Evolutionary conservation across 2,329 filamentous ascomycete species (phyloP).

Genomic region (Scedosporium minutisporum): DNA sequence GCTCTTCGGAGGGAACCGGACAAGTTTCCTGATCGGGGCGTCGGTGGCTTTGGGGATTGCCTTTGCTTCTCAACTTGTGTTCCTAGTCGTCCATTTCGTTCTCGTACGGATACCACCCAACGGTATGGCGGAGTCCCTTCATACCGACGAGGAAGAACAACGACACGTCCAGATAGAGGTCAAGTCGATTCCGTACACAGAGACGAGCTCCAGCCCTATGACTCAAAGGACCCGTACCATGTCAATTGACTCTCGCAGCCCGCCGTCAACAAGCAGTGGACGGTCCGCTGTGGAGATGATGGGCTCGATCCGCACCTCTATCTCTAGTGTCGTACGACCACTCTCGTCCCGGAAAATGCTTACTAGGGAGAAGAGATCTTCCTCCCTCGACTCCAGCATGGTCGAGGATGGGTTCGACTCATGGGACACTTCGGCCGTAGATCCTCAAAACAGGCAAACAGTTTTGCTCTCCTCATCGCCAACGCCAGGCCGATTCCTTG

Average conservation of each 20-base stretch:
- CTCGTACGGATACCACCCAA: slow-evolving; percentile 21
- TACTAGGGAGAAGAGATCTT: slow-evolving; percentile 29
- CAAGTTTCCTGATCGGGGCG: slow-evolving; percentile 31
- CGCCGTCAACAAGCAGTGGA: slow-evolving; percentile 35
- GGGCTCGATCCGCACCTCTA: slow-evolving; percentile 37
- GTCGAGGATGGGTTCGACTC: slow-evolving; percentile 59
- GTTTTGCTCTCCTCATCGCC: slow-evolving; percentile 40
- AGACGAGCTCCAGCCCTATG: slow-evolving; percentile 20
- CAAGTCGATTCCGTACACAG: slow-evolving; percentile 44
- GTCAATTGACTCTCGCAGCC: slow-evolving; percentile 28
- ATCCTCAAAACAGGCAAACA: slow-evolving; percentile 49
- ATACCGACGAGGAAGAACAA: slow-evolving; percentile 22
- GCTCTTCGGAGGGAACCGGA: slow-evolving; percentile 22
- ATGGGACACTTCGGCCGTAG: slow-evolving; percentile 64
- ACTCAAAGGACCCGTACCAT: slow-evolving; percentile 16
- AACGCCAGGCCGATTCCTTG: slow-evolving; percentile 43
- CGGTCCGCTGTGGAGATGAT: slow-evolving; percentile 35
- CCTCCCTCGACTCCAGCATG: slow-evolving; percentile 39
- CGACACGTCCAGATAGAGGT: slow-evolving; percentile 25
- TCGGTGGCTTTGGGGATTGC: slow-evolving; percentile 35
- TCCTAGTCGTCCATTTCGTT: slow-evolving; percentile 35
- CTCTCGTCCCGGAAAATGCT: slow-evolving; percentile 47
- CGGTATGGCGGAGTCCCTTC: slow-evolving; percentile 18
- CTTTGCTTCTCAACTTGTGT: slow-evolving; percentile 37
- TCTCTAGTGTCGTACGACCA: slow-evolving; percentile 41